A percentile compares a stretch with the other conserved stretches of the same genome.
These are phyloP conservation scores for Leonotis leonurus DNA, from an alignment of 257 asterid genomes.

Conservation along the genomic window DNA sequence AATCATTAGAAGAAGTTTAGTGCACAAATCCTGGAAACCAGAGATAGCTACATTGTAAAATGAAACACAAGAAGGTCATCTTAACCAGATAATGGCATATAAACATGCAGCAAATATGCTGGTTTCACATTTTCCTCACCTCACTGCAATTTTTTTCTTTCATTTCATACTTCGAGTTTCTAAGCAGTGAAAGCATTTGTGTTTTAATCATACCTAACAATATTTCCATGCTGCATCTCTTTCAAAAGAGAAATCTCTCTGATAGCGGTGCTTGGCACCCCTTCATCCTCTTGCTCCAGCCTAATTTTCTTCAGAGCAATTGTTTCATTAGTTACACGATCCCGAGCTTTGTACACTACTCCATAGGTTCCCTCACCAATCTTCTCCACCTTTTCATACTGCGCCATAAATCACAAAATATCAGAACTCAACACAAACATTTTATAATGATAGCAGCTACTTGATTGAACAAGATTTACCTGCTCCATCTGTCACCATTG, in stretches of 20 bases:
- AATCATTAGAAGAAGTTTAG: not conserved
- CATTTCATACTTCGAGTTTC: not conserved
- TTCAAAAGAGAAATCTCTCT: conserved; percentile 94
- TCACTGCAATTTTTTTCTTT: not conserved
- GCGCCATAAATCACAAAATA: conserved; percentile 13
- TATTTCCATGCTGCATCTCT: conserved; percentile 96
- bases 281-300: conserved; percentile 97
- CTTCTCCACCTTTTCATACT: conserved; percentile 97
- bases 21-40: not conserved
- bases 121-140: conserved; percentile 2
- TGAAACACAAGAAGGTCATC: conserved; percentile 2
- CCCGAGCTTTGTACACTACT: conserved; percentile 96
- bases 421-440: conserved; percentile 10
- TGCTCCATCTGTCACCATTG: conserved; percentile 60
- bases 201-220: conserved; percentile 53
- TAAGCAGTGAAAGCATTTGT: conserved; percentile 2
- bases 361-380: conserved; percentile 98
- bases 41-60: not conserved
- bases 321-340: conserved; percentile 76
- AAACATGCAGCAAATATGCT: not conserved
- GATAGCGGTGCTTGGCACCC: conserved; percentile 98
- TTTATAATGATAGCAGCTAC: not conserved
- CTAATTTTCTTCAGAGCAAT: conserved; percentile 95
- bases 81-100: conserved; percentile 7
- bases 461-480: conserved; percentile 34